phyloP scores from a whole-genome alignment of 257 asterid species.

The Coffea canephora region DNA sequence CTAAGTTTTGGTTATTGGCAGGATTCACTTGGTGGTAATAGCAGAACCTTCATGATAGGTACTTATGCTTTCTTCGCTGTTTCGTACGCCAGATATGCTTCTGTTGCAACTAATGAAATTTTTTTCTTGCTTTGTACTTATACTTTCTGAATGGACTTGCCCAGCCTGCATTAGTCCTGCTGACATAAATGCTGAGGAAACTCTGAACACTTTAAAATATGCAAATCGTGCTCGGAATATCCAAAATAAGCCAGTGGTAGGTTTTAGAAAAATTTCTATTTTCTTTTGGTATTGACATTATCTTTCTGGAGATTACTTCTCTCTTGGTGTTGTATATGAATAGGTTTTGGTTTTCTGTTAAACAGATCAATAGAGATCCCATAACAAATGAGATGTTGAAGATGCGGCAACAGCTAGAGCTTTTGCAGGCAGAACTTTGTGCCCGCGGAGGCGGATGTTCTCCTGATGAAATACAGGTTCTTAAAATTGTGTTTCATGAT shows the following conservation, averaged over 20 bases:
- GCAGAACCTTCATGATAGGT: constrained; percentile 99
- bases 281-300: neutral
- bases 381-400: constrained; percentile 92
- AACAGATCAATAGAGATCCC: constrained; percentile 91
- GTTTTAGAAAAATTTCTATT: constrained; percentile 21
- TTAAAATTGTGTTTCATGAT: neutral
- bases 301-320: neutral
- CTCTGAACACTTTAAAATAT: constrained; percentile 92
- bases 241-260: constrained; percentile 96
- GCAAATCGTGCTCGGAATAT: constrained; percentile 99
- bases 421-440: constrained; percentile 93
- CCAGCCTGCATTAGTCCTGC: constrained; percentile 99
- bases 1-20: constrained; percentile 35
- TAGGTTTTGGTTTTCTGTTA: constrained; percentile 20
- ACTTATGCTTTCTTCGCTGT: constrained; percentile 13
- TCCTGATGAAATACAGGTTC: constrained; percentile 84
- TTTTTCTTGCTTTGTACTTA: neutral
- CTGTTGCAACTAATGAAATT: neutral
- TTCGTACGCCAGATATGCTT: neutral
- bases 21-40: constrained; percentile 99
- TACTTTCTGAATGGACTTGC: constrained; percentile 12
- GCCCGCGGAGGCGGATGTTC: constrained; percentile 95
- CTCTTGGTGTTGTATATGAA: constrained; percentile 16
- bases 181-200: constrained; percentile 98
- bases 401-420: constrained; percentile 96